Conservation (phyloP, 495 filamentous ascomycete species). For the Aspergillus saccharolyticus region DNA sequence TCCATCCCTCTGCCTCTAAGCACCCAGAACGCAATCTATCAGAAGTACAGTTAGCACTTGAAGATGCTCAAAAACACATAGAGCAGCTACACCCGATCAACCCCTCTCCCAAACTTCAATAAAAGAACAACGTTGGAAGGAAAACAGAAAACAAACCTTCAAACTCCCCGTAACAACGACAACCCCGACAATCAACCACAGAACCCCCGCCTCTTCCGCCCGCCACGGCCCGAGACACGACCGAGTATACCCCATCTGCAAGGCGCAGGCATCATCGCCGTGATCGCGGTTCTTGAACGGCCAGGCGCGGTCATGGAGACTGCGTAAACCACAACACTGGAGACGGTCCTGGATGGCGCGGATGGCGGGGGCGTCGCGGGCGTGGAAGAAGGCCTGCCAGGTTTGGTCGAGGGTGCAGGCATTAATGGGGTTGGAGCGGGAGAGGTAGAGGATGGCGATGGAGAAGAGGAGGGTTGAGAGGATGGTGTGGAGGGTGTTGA, state of each 20-base stretch:
- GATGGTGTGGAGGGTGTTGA: constrained; percentile 37
- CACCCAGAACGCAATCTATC: constrained; percentile 2
- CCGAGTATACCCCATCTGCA: constrained; percentile 23
- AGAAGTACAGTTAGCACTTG: too few species aligned
- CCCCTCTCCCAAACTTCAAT: not conserved
- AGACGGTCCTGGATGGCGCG: constrained; percentile 58
- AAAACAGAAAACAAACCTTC: constrained; percentile 13
- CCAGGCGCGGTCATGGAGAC: constrained; percentile 50
- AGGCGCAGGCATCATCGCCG: constrained; percentile 28
- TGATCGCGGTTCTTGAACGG: constrained; percentile 46
- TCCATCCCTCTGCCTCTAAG: not conserved
- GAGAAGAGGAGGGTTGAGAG: constrained; percentile 52
- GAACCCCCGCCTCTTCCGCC: constrained; percentile 15
- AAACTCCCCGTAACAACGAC: constrained; percentile 6
- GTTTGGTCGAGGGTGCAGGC: constrained; percentile 46
- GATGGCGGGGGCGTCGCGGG: constrained; percentile 47
- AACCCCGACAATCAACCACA: constrained; percentile 26
- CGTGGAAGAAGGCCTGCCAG: constrained; percentile 49
- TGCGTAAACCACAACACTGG: constrained; percentile 59
- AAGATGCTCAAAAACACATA: too few species aligned
- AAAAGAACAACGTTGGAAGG: not conserved
- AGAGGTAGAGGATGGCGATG: constrained; percentile 49
- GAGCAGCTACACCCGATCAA: too few species aligned
- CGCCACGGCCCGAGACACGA: constrained; percentile 28
- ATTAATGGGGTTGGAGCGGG: constrained; percentile 35